Conservation (phyloP, 164 flowering plant species). For the Vitis labrusca region DNA sequence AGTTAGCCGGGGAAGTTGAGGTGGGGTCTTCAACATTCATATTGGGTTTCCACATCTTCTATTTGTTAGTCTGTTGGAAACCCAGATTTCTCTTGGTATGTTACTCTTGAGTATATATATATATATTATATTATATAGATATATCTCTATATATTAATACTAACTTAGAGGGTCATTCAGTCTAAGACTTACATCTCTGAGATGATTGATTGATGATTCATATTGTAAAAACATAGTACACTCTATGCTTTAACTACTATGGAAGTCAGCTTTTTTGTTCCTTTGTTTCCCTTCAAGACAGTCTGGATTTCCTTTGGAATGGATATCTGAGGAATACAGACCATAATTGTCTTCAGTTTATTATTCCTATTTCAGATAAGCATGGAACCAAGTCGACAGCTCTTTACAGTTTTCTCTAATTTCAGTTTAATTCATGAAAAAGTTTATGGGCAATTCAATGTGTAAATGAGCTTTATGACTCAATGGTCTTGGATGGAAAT, state of each 20-base stretch:
- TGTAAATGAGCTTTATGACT: too few species aligned
- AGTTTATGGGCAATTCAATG: too few species aligned
- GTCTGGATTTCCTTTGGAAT: too few species aligned
- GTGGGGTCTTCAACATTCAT: conserved; percentile 19
- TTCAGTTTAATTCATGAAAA: too few species aligned
- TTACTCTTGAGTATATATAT: conserved; percentile 13
- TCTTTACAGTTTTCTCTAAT: too few species aligned
- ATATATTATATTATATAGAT: conserved; percentile 1
- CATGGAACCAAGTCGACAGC: too few species aligned
- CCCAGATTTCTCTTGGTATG: conserved; percentile 11
- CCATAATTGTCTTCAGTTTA: too few species aligned
- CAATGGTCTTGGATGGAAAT: too few species aligned
- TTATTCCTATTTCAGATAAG: too few species aligned
- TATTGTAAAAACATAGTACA: conserved; percentile 22
- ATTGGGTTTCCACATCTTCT: conserved; percentile 27
- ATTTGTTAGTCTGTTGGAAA: conserved; percentile 16
- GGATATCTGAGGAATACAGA: too few species aligned
- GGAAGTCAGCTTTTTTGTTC: conserved; percentile 1
- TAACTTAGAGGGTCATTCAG: conserved; percentile 34
- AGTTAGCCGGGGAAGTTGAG: conserved; percentile 10
- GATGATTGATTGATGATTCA: conserved; percentile 25
- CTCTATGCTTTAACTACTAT: conserved; percentile 5
- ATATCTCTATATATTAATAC: conserved; percentile 9
- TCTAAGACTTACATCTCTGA: conserved; percentile 16
- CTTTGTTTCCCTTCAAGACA: too few species aligned